Base-by-base conservation (phyloP, 352 stramenopile species). In the Nothophytophthora sp. region DNA sequence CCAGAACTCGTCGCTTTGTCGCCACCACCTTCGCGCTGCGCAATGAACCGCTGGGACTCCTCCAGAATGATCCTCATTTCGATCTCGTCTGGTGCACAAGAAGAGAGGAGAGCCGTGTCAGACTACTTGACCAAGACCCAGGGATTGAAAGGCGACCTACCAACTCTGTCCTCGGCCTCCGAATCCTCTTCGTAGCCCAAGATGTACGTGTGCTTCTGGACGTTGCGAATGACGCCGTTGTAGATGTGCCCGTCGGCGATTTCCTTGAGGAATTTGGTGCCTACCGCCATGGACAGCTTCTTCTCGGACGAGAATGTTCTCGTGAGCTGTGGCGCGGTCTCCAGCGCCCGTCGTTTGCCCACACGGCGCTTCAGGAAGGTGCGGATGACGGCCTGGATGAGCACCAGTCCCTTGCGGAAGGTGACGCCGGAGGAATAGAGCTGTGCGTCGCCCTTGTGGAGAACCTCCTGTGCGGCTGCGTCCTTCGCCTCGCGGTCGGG, bases 51-150 rank as follows among this genome's bases (percentile, higher is more conserved):
- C 13, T 75, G 55, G 1, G 78, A 88, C 27, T 89, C 80, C 36
- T 89, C 73, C 22, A 89, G 50, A 22, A 90, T 73, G 27, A 88
- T 90, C 41, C 79, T 81, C 80, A 90, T 88, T 44, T 90, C 80
- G 28, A 90, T 88, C 36, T 86, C 79, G 32, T 82, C 79, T 82
- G 38, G 1, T 28, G 43, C 15, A 4, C 42, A 40, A 29, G 16
- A 22, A 16, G 3, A 30, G 30, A 1, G 49, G 40, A 47, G 28
- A 39, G 12, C 22, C 25, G 13, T 46, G 32, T 39, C 16, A 2
- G 45, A 11, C 27, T 41, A n/a, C 13, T 40, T 41, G 30, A 29
- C 11, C n/a, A 18, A 41, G 6, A 35, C 18, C 27, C 5, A 33
- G 13, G 29, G 4, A 20, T n/a, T 2, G 3, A 20, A n/a, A 28